Conservation (phyloP, 2,329 filamentous ascomycete genomes). For the Niveomyces coronatus region DNA sequence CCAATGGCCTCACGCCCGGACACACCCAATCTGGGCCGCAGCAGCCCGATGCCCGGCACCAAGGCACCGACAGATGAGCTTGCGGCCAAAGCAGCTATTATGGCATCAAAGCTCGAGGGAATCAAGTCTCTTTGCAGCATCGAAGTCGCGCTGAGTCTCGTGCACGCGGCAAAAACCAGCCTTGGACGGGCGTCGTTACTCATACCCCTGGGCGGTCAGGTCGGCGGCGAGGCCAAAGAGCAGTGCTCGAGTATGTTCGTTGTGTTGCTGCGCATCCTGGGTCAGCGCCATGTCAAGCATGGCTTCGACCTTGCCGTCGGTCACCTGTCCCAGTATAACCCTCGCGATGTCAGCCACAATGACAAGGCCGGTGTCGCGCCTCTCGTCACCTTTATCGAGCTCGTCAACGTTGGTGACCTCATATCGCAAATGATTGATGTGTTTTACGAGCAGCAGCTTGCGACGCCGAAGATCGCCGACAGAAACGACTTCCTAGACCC, state of each 20-base stretch:
- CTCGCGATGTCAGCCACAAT: slow-evolving; percentile 66
- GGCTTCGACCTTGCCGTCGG: slow-evolving; percentile 89
- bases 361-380: slow-evolving; percentile 70
- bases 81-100: slow-evolving; percentile 93
- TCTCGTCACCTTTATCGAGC: slow-evolving; percentile 87
- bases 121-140: slow-evolving; percentile 95
- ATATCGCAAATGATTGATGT: slow-evolving; percentile 99
- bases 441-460: slow-evolving; percentile 93
- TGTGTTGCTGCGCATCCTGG: slow-evolving; percentile 70
- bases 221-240: slow-evolving; percentile 72
- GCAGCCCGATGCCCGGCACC: slow-evolving; percentile 31
- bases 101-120: slow-evolving; percentile 88
- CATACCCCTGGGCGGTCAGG: slow-evolving; percentile 66
- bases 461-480: slow-evolving; percentile 71
- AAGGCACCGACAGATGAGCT: slow-evolving; percentile 83
- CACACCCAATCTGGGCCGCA: slow-evolving; percentile 33
- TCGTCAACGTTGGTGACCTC: slow-evolving; percentile 94
- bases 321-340: slow-evolving; percentile 85
- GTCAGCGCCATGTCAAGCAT: slow-evolving; percentile 76
- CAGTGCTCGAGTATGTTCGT: slow-evolving; percentile 90
- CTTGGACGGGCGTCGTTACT: slow-evolving; percentile 80
- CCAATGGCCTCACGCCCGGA: slow-evolving; percentile 37
- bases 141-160: slow-evolving; percentile 81
- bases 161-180: slow-evolving; percentile 79
- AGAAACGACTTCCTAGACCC: slow-evolving; percentile 91